Percentiles rank a stretch among this genome's conserved stretches.
Evolutionary conservation across 768 basidiomycete genomes (phyloP).

Genomic region (Pleurotus eryngii): DNA sequence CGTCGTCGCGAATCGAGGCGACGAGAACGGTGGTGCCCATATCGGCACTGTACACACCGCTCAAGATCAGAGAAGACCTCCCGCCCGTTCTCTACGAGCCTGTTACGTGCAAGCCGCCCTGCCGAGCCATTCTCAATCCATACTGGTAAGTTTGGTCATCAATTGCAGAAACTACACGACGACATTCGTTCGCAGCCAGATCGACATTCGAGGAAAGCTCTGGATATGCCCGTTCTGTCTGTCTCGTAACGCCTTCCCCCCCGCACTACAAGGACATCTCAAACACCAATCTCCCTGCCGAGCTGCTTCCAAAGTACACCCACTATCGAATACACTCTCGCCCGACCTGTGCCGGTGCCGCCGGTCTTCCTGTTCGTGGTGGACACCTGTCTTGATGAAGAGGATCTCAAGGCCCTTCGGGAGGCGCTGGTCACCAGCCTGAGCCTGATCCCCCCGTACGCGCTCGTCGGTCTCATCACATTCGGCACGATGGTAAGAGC

Average conservation of each 20-base stretch:
- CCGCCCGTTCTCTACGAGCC: slow-evolving; percentile 97
- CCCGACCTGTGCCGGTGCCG: slow-evolving; percentile 85
- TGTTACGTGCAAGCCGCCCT: slow-evolving; percentile 96
- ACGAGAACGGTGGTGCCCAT: slow-evolving; percentile 98
- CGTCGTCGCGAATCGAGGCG: slow-evolving; percentile 95
- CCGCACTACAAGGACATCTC: slow-evolving; percentile 99
- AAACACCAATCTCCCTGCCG: slow-evolving; percentile 93
- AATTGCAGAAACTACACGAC: not conserved
- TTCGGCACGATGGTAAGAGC: slow-evolving; percentile 89
- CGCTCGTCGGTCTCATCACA: slow-evolving; percentile 93
- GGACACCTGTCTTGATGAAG: slow-evolving; percentile 94
- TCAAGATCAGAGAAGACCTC: slow-evolving; percentile 91
- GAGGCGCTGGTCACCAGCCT: slow-evolving; percentile 95
- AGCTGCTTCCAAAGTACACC: slow-evolving; percentile 98
- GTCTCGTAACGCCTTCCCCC: slow-evolving; percentile 94
- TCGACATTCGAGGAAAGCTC: slow-evolving; percentile 96
- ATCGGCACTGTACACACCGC: slow-evolving; percentile 93
- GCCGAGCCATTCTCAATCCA: slow-evolving; percentile 95
- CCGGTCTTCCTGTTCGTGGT: slow-evolving; percentile 97
- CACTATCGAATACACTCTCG: slow-evolving; percentile 98
- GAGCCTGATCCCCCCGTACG: slow-evolving; percentile 88
- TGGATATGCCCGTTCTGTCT: slow-evolving; percentile 99
- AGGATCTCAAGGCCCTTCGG: slow-evolving; percentile 92
- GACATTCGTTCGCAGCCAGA: slow-evolving; percentile 63
- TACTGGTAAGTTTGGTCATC: slow-evolving; percentile 68